A percentile compares a stretch with the other conserved stretches of the same genome.
These are phyloP conservation scores for Crithidia acanthocephali DNA, from an alignment of 208 protist genomes.

Conservation along the genomic window DNA sequence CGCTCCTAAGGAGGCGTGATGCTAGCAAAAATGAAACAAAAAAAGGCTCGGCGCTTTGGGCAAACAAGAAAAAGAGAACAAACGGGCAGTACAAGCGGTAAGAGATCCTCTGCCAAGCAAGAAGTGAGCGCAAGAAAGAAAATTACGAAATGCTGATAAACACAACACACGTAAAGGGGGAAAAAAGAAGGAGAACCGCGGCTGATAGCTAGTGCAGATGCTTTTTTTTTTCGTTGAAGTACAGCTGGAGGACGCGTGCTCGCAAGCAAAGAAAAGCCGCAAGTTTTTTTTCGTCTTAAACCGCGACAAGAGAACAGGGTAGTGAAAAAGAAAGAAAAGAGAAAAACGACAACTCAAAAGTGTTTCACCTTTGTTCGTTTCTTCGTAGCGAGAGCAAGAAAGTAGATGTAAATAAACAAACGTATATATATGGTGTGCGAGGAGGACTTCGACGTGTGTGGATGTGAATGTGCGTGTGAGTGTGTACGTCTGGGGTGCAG, in stretches of 20 bases:
- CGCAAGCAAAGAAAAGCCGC: neutral
- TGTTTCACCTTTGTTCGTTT: conserved; percentile 1
- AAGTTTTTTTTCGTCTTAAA: neutral
- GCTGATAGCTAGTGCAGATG: neutral
- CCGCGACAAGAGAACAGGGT: neutral
- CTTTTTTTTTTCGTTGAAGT: neutral
- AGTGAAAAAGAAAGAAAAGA: neutral
- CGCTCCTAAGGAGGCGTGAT: too few species aligned
- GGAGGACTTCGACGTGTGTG: neutral
- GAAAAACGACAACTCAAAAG: neutral
- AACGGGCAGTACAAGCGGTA: too few species aligned
- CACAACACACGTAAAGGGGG: too few species aligned
- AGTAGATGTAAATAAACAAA: too few species aligned
- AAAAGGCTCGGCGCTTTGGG: too few species aligned
- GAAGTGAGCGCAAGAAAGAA: too few species aligned
- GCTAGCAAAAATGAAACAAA: too few species aligned
- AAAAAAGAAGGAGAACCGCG: neutral
- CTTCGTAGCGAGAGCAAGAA: too few species aligned
- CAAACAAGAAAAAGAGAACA: too few species aligned
- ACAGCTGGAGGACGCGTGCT: neutral
- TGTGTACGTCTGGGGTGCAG: neutral
- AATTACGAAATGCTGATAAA: too few species aligned
- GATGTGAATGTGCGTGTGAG: neutral
- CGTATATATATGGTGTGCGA: too few species aligned
- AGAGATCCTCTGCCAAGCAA: too few species aligned